phyloP scores from a whole-genome alignment of 108 stramenopile genomes.

The Schizochytrium sp. region DNA sequence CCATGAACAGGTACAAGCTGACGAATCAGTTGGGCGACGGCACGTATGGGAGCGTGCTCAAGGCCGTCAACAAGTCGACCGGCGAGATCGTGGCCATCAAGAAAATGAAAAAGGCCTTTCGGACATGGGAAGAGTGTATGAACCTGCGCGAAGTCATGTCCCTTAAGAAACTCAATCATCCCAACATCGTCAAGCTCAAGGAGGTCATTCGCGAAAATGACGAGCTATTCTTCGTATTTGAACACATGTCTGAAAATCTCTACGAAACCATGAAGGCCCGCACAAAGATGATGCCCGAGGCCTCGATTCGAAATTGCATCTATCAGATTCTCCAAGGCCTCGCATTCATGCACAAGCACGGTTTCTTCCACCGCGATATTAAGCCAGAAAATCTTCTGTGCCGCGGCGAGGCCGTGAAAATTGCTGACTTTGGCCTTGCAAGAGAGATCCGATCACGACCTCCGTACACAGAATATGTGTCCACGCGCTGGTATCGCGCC shows the following conservation, averaged over 20 bases:
- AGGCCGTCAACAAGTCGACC: conserved; percentile 59
- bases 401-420: conserved; percentile 61
- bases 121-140: conserved; percentile 73
- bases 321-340: conserved; percentile 76
- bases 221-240: conserved; percentile 85
- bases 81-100: conserved; percentile 58
- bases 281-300: conserved; percentile 34
- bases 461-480: conserved; percentile 82
- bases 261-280: conserved; percentile 68
- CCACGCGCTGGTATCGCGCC: conserved; percentile 92
- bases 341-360: conserved; percentile 72
- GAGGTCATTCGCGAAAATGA: conserved; percentile 84
- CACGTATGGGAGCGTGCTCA: conserved; percentile 77
- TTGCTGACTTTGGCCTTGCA: conserved; percentile 89
- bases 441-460: conserved; percentile 54
- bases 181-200: conserved; percentile 70
- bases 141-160: conserved; percentile 75
- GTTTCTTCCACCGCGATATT: conserved; percentile 85
- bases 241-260: conserved; percentile 88
- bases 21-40: conserved; percentile 81
- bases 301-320: conserved; percentile 64
- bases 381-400: conserved; percentile 89
- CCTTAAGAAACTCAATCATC: conserved; percentile 63
- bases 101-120: conserved; percentile 61
- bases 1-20: conserved; percentile 80